phyloP scores from a whole-genome alignment of 2,329 filamentous ascomycete genomes.

The Aspergillus japonicus region DNA sequence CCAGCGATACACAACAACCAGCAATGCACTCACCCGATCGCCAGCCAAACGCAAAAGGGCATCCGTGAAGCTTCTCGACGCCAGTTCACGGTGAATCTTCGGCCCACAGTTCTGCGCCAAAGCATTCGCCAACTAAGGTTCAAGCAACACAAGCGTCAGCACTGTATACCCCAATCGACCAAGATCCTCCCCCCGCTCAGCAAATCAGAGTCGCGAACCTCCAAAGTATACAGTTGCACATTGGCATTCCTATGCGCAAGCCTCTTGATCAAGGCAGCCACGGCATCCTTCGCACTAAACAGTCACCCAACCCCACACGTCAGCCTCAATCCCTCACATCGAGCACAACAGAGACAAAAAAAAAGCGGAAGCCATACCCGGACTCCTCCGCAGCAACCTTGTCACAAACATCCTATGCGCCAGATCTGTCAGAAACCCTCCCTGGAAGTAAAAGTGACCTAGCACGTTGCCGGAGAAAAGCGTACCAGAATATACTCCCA shows the following conservation, averaged over 20 bases:
- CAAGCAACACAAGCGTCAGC: slow-evolving; percentile 5
- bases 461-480: too few relatives aligned
- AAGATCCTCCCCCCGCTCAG: too few relatives aligned
- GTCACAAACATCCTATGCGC: slow-evolving; percentile 58
- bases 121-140: slow-evolving; percentile 73
- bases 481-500: slow-evolving; percentile 68
- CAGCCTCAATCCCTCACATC: slow-evolving; percentile 11
- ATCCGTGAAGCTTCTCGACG: slow-evolving; percentile 91
- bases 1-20: background rate
- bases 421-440: slow-evolving; percentile 10
- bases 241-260: slow-evolving; percentile 93
- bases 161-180: background rate
- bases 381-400: slow-evolving; percentile 54
- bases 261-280: slow-evolving; percentile 86
- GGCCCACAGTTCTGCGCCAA: slow-evolving; percentile 89
- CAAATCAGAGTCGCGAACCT: slow-evolving; percentile 50
- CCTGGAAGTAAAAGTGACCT: too few relatives aligned
- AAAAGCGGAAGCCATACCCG: slow-evolving; percentile 34
- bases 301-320: slow-evolving; percentile 6
- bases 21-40: slow-evolving; percentile 60
- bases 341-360: background rate
- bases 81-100: slow-evolving; percentile 82
- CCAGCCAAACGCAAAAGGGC: slow-evolving; percentile 84
- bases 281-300: slow-evolving; percentile 71
- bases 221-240: slow-evolving; percentile 91